Base-by-base conservation (phyloP, 352 stramenopile species). In the Nothophytophthora sp. region DNA sequence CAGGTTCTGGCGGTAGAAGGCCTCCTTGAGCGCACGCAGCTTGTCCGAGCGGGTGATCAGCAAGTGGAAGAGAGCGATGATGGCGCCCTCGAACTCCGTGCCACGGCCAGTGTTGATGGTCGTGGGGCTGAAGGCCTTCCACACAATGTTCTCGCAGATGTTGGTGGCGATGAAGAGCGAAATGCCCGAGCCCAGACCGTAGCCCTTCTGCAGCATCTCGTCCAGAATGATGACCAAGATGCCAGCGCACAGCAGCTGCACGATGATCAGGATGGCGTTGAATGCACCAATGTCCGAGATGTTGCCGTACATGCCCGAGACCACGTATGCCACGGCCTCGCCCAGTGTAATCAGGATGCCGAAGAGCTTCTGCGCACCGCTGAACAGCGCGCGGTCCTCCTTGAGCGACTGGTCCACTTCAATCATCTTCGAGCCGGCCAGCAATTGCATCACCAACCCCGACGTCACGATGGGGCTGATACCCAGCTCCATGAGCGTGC, bases 121-220 rank as follows among this genome's bases (percentile, higher is more conserved):
- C 40, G 96, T 99, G 19, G 98, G 98, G 63, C 83, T 98, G 79
- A 99, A 99, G 29, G 97, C 96, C 79, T 99, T 99, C 97, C 98
- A 99, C 25, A 99, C 92, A 73, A 99, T 99, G 67, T 96, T 99
- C 85, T 99, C 97, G 64, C 98, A 99, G 76, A 99, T 99, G 85
- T 99, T 99, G 50, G 97, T 99, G 27, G 98, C 98, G 55, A 99
- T 99, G 72, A 99, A 99, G 46, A 99, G 93, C 56, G 93, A 99
- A 70, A 99, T 99, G 63, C 97, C 97, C 49, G 87, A 98, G 48
- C 97, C 97, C 19, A 99, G 84, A 46, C 98, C 98, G 74, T 99
- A 99, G 39, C 98, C 97, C 86, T 99, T 99, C 76, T 99, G 97
- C 37, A 99, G 88, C 60, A 99, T 91, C 78, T 99, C 97, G 67